Evolutionary conservation across 2,329 filamentous ascomycete species (phyloP), one percentile per base, ranked within the genome.

Genomic region (Trichoderma semiorbis): DNA sequence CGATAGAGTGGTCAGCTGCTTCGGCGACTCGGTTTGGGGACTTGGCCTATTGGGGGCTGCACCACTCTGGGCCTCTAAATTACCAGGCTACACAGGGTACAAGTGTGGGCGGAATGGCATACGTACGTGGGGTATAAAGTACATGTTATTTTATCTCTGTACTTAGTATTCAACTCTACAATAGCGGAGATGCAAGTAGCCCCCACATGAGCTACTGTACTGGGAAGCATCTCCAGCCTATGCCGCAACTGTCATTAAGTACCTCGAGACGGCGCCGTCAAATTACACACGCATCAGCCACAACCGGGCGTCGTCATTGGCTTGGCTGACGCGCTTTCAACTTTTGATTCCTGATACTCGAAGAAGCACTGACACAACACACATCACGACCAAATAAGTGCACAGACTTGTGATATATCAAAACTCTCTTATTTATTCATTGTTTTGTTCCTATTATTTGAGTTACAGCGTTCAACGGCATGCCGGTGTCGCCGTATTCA

Each of bases 1-100:
- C 34, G 34, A 60, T n/a, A 60, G n/a, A 68, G 64, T 57, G 39
- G 70, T 67, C 64, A 72, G 64, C 70, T 69, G 70, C 67, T 39
- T 68, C 47, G 70, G 55, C 64, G 63, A 63, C 69, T 63, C 39
- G 24, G 26, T 26, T 39, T 39, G 50, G 63, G 50, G 39, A 60
- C 62, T 67, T 63, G 63, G 63, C 63, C 69, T 58, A 34, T 71
- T 50, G 61, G 30, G 43, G 47, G 68, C 39, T 57, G 43, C 50
- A 50, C 60, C 50, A 58, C 65, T 58, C n/a, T 65, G 14, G 63
- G 47, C 47, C 32, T 65, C n/a, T 67, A 36, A 32, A 34, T 58
- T 12, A 55, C 50, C 53, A 24, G 47, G n/a, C 47, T 53, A 11
- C n/a, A 53, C 47, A 24, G n/a, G 57, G 64, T 72, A 68, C 64